These are phyloP conservation scores for Simmondsia chinensis DNA, from an alignment of 148 eudicot species.

Conservation along the genomic window DNA sequence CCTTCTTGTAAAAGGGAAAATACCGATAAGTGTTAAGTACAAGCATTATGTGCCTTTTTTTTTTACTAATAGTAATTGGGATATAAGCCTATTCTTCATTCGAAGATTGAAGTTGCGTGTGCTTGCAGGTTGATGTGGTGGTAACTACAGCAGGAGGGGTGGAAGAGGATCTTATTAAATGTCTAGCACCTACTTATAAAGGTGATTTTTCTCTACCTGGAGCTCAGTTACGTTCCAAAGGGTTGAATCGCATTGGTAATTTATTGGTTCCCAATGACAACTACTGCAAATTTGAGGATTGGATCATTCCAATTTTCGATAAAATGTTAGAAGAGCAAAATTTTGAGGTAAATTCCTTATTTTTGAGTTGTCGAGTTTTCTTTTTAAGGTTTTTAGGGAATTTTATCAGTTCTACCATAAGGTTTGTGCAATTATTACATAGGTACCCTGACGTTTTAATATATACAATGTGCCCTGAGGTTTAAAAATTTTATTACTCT, in stretches of 20 bases:
- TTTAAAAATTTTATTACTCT: too few relatives aligned
- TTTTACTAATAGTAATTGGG: too few relatives aligned
- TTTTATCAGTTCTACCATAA: too few relatives aligned
- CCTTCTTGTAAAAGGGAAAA: too few relatives aligned
- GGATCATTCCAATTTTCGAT: constrained; percentile 86
- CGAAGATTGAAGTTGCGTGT: too few relatives aligned
- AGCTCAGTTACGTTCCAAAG: constrained; percentile 61
- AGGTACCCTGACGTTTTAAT: too few relatives aligned
- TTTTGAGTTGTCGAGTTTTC: background rate
- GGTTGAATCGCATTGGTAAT: constrained; percentile 88
- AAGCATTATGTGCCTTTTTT: too few relatives aligned
- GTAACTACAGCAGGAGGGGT: constrained; percentile 87
- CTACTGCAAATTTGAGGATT: constrained; percentile 98
- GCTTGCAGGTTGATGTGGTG: constrained; percentile 74
- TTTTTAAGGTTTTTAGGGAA: too few relatives aligned
- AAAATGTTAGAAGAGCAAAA: constrained; percentile 83
- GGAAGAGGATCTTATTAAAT: constrained; percentile 91
- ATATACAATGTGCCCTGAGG: too few relatives aligned
- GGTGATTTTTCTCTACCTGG: constrained; percentile 86
- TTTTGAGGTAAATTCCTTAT: constrained; percentile 35
- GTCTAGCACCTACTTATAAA: constrained; percentile 79
- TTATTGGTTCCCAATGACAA: constrained; percentile 89
- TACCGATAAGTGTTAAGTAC: too few relatives aligned
- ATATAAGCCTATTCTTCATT: too few relatives aligned
- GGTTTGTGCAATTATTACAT: too few relatives aligned